A percentile compares a stretch with the other conserved stretches of the same genome.
Conservation (phyloP, 345 rosid genomes). For the Diplotaxis tenuifolia region DNA sequence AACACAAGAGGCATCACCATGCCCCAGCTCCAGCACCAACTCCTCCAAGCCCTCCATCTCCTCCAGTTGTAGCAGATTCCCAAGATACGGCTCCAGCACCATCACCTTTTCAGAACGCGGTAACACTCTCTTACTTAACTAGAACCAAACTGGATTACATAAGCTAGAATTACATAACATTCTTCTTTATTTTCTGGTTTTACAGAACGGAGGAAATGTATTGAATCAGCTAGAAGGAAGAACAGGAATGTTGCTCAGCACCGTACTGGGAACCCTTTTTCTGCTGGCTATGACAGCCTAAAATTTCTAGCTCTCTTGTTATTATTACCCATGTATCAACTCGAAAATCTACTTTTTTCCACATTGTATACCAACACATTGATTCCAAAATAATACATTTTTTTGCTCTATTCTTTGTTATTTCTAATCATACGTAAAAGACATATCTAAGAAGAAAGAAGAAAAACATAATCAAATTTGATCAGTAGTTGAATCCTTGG, state of each 20-base stretch:
- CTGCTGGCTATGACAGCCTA: constrained; percentile 51
- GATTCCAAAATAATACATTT: constrained; percentile 22
- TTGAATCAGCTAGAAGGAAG: constrained; percentile 45
- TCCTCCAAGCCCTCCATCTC: constrained; percentile 82
- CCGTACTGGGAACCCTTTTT: constrained; percentile 46
- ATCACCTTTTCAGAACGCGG: constrained; percentile 60
- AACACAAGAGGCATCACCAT: constrained; percentile 60
- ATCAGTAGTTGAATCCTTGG: constrained; percentile 42
- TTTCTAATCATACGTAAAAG: neutral
- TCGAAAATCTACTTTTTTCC: constrained; percentile 7
- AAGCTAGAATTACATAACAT: neutral
- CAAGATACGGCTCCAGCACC: constrained; percentile 80
- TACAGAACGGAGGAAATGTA: constrained; percentile 64
- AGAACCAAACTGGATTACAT: neutral
- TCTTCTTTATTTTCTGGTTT: constrained; percentile 18
- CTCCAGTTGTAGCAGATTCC: constrained; percentile 55
- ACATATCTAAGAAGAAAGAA: constrained; percentile 12
- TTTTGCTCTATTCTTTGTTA: constrained; percentile 16
- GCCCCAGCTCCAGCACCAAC: constrained; percentile 74
- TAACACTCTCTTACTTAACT: constrained; percentile 27
- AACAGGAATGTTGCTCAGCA: constrained; percentile 48
- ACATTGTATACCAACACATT: constrained; percentile 18
- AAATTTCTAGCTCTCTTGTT: constrained; percentile 34
- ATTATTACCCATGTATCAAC: constrained; percentile 26
- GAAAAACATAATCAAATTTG: constrained; percentile 39